Base-by-base conservation (phyloP, 2,329 filamentous ascomycete species). In the Whalleya microplaca region DNA sequence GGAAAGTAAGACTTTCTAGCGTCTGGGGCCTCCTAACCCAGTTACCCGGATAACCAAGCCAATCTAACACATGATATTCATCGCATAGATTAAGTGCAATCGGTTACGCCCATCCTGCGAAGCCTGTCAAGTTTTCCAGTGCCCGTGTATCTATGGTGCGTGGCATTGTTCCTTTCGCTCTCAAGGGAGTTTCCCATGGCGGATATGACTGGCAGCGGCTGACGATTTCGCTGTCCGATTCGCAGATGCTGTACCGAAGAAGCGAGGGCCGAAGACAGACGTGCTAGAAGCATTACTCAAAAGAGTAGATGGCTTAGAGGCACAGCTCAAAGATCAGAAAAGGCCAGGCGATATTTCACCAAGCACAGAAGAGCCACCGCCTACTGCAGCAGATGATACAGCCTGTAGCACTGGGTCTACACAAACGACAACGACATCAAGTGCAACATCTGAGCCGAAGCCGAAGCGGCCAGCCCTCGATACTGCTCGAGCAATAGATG, bases 61-160 rank as follows among this genome's bases (percentile, higher is more conserved):
- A 43, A 61, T 58, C 66, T 69, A 67, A 69, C 62, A 44, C 55
- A 51, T 48, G 41, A 55, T 48, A 41, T 51, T 44, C 54, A 46
- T 44, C 48, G 50, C 54, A 48, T 68, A 96, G 91, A 96, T 96
- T 77, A 96, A 96, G 78, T 96, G 92, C 78, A 96, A 95, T 73
- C 85, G 92, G 54, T 78, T 93, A 63, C 86, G 90, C 46, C 92
- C 92, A 37, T 89, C 90, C 45, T 96, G 92, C 69, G 92, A 96
- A 73, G 91, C 92, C 54, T 96, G 92, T 69, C 90, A 92, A 73
- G 88, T 95, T 54, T 96, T 96, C 68, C 90, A 94, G 69, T 94
- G 90, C 71, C 85, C 89, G 29, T 96, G 92, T 76, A 82, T 96
- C 57, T 96, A 96, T 74, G 92, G 92, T 96, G 80, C 64, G 83